phyloP scores from a whole-genome alignment of 73 alveolate genomes.

The Paraurostyla sp. region DNA sequence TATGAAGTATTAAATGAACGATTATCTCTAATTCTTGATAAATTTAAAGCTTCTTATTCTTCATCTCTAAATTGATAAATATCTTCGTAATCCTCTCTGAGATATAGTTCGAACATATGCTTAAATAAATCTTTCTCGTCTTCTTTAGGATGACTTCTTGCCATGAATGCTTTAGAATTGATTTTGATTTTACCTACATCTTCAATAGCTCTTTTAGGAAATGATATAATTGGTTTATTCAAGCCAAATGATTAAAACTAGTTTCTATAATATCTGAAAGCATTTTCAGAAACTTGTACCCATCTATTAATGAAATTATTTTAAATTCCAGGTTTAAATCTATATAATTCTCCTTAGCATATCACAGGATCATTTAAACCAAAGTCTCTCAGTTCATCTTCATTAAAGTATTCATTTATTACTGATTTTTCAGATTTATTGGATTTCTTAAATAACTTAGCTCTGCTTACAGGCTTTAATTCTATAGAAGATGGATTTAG shows the following conservation, averaged over 20 bases:
- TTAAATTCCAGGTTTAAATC: conserved; percentile 46
- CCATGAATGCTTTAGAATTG: conserved; percentile 25
- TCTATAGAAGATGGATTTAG: no score
- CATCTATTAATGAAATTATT: conserved; percentile 21
- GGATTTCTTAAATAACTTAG: no score
- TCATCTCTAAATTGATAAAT: conserved; percentile 30
- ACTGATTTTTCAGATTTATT: no score
- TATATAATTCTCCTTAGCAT: conserved; percentile 28
- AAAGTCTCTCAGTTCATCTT: no score
- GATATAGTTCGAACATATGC: conserved; percentile 45
- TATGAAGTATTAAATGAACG: not conserved
- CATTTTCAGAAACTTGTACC: conserved; percentile 20
- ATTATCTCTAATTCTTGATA: not conserved
- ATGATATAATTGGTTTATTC: conserved; percentile 23
- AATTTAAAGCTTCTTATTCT: not conserved
- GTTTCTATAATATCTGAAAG: conserved; percentile 46
- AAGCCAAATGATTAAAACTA: conserved; percentile 24
- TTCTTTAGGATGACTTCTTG: not conserved
- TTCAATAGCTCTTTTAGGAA: conserved; percentile 48
- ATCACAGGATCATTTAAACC: conserved; percentile 38
- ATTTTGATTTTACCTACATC: conserved; percentile 6
- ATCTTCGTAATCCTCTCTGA: conserved; percentile 55
- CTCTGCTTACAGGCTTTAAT: no score
- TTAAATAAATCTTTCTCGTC: conserved; percentile 8
- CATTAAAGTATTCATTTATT: no score